A percentile compares a stretch with the other conserved stretches of the same genome.
Evolutionary conservation across 2,329 filamentous ascomycete genomes (phyloP).

Genomic region (Fusarium agapanthi): DNA sequence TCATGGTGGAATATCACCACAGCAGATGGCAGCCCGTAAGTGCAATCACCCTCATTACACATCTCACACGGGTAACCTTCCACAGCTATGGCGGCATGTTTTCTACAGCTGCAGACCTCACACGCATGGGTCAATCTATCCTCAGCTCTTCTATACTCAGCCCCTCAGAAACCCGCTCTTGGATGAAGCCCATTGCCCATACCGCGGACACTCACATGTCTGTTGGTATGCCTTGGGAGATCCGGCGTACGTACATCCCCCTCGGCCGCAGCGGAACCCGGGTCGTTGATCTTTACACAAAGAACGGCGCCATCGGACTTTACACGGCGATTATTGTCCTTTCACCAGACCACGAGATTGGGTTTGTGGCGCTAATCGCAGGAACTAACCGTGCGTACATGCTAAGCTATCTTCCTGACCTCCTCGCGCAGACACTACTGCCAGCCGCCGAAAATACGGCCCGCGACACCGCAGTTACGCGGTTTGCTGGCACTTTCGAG

Average conservation of each 20-base stretch:
- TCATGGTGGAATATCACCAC: not conserved
- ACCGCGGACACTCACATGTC: not conserved
- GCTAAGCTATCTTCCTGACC: not conserved
- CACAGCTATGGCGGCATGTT: constrained; percentile 9
- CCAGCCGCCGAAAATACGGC: not conserved
- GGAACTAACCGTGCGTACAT: not conserved
- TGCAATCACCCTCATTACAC: accelerated
- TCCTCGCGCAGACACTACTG: not conserved
- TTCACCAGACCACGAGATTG: not conserved
- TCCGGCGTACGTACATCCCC: not conserved
- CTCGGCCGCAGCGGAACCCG: not conserved
- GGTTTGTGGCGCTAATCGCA: not conserved
- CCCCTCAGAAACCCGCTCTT: not conserved
- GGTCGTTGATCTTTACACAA: not conserved
- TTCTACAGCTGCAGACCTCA: constrained; percentile 5
- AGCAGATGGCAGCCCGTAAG: not conserved
- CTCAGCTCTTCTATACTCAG: not conserved
- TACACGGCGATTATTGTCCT: not conserved
- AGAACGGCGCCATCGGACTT: not conserved
- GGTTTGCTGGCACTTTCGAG: not conserved
- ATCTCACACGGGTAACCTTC: not conserved
- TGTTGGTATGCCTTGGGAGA: constrained; percentile 21
- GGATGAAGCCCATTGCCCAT: constrained; percentile 7
- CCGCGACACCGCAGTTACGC: not conserved
- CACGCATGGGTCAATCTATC: constrained; percentile 3